Percentiles rank a stretch among this genome's conserved stretches.
phyloP scores from a whole-genome alignment of 2,329 filamentous ascomycete genomes.

The Sporothrix curviconia region DNA sequence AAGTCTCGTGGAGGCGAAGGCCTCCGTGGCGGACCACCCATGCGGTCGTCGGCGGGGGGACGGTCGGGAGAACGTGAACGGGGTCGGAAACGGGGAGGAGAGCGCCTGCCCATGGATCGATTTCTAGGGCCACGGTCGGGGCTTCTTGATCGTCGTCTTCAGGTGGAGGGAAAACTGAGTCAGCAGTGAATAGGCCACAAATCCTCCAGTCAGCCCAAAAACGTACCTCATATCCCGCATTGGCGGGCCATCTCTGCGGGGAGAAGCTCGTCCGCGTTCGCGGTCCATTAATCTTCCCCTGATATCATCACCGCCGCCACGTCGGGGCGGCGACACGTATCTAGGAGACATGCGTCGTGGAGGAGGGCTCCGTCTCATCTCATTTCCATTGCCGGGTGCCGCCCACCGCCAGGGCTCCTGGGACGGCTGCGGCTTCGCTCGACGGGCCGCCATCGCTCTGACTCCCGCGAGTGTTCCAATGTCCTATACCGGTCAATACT shows the following conservation, averaged over 20 bases:
- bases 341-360: slow-evolving; percentile 31
- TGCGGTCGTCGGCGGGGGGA: slow-evolving; percentile 25
- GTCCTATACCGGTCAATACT: slow-evolving; percentile 35
- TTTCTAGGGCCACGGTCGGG: slow-evolving; percentile 40
- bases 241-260: slow-evolving; percentile 32
- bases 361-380: neutral
- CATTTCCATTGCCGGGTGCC: slow-evolving; percentile 25
- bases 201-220: no score
- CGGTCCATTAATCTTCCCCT: slow-evolving; percentile 24
- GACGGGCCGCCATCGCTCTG: slow-evolving; percentile 27
- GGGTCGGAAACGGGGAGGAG: slow-evolving; percentile 43
- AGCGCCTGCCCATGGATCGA: slow-evolving; percentile 30
- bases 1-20: slow-evolving; percentile 38
- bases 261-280: slow-evolving; percentile 32
- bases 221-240: slow-evolving; percentile 31
- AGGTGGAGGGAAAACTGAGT: no score
- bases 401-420: slow-evolving; percentile 28
- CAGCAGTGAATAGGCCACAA: no score
- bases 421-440: slow-evolving; percentile 35
- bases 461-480: slow-evolving; percentile 32
- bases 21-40: slow-evolving; percentile 33
- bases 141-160: slow-evolving; percentile 49
- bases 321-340: slow-evolving; percentile 32
- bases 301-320: slow-evolving; percentile 37
- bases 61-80: slow-evolving; percentile 45